phyloP scores from a whole-genome alignment of 179 eudicot genomes.

The Beta corolliflora region DNA sequence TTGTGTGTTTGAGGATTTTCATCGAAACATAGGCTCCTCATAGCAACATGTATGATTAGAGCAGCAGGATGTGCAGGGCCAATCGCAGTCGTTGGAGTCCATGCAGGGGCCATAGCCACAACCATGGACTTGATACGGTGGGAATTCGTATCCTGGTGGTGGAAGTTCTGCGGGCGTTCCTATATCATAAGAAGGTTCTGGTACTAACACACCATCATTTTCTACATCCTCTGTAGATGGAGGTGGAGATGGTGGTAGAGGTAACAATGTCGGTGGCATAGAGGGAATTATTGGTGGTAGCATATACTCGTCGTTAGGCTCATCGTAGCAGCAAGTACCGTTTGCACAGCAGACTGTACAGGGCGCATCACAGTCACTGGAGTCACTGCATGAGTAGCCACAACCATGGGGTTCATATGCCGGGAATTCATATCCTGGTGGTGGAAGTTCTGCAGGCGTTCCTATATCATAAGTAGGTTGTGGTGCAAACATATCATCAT shows the following conservation, averaged over 20 bases:
- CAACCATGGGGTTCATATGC: neutral
- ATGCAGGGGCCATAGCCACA: conserved; percentile 8
- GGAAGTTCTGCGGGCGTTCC: neutral
- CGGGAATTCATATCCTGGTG: neutral
- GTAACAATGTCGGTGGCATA: neutral
- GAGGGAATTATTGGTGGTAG: neutral
- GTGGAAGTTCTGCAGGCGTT: neutral
- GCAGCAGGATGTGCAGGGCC: conserved; percentile 3
- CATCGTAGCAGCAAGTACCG: neutral
- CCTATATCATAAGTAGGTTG: neutral
- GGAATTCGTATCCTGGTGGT: neutral
- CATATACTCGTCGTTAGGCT: no score
- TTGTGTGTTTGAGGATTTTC: neutral
- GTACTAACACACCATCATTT: neutral
- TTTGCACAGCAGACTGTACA: neutral
- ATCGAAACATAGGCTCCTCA: neutral
- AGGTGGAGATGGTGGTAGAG: neutral
- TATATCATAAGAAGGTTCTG: neutral
- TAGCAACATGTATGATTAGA: neutral
- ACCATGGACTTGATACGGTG: neutral
- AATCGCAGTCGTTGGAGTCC: conserved; percentile 1
- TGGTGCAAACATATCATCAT: neutral
- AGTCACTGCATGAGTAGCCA: neutral
- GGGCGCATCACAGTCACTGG: neutral
- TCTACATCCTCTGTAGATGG: neutral